Evolutionary conservation across 1,284 basidiomycete genomes (phyloP), one percentile per base, ranked within the genome.

Genomic region (Pascua sp.): DNA sequence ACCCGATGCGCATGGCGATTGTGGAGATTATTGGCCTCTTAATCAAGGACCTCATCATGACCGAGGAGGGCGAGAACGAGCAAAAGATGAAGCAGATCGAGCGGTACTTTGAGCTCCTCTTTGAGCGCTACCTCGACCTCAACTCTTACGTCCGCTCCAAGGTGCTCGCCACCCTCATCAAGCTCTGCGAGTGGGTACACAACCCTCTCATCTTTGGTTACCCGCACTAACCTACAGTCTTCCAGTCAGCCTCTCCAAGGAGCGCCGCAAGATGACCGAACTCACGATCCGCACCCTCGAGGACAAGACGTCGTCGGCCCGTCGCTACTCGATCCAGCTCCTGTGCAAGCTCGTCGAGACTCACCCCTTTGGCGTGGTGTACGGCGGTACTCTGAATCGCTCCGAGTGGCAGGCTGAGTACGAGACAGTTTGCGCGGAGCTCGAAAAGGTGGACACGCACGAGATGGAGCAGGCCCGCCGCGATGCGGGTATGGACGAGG

Each of bases 1-100:
- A 98, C 69, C 91, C 92, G 0, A 95, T 98, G 86, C 89, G 96
- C 41, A 90, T 93, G 80, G 90, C 90, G 1, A 82, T 96, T 55
- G 84, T 96, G 48, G 92, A 95, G 72, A 84, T 93, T 57, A 85
- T 95, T 42, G 90, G 90, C 5, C 79, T 81, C 50, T 83, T 95
- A 56, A 91, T 96, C 68, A 81, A 82, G 42, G 89, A 94, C 64
- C 82, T 95, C 9, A 84, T 87, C 0, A 75, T 77, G 47, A 81
- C 83, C 1, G 82, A 83, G 44, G 84, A 84, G 39, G 80, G 81
- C 11, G 81, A 80, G 38, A 81, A 81, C 51, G 80, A 83, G 50
- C 84, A 87, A 60, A 83, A 83, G 47, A 84, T 88, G 72, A 91
- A 91, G 69, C 89, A 95, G 73, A 84, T 97, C 69, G 86, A 86